Evolutionary conservation across 805 yeast genomes (phyloP).

Genomic region (Candida saitoana): DNA sequence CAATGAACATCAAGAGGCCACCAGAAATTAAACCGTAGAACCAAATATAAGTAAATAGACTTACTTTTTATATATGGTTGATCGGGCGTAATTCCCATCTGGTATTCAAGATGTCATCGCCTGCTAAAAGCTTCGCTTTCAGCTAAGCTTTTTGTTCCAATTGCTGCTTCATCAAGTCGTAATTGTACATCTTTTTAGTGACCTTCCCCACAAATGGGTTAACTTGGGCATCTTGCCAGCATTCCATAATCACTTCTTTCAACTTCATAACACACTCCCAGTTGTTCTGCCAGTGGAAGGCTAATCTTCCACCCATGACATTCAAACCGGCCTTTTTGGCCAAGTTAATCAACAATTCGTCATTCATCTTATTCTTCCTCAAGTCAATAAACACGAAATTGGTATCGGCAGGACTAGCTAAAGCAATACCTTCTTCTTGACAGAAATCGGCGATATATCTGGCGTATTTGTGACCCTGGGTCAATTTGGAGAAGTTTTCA

Average conservation of each 20-base stretch:
- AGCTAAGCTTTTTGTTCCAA: neutral
- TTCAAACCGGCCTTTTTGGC: slow-evolving; percentile 60
- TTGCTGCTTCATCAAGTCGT: slow-evolving; percentile 4
- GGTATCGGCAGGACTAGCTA: slow-evolving; percentile 77
- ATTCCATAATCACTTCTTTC: slow-evolving; percentile 54
- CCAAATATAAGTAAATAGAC: too few species aligned
- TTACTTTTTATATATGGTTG: too few species aligned
- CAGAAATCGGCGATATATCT: slow-evolving; percentile 53
- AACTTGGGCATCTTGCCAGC: slow-evolving; percentile 48
- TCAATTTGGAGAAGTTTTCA: slow-evolving; percentile 60
- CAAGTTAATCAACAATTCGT: slow-evolving; percentile 47
- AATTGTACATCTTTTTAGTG: slow-evolving; percentile 23
- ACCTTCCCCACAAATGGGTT: slow-evolving; percentile 39
- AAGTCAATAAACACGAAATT: slow-evolving; percentile 78
- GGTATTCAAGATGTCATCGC: too few species aligned
- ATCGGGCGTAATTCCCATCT: too few species aligned
- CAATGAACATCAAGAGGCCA: too few species aligned
- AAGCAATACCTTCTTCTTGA: slow-evolving; percentile 45
- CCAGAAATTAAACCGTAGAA: too few species aligned
- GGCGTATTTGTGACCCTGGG: slow-evolving; percentile 49
- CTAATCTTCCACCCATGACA: slow-evolving; percentile 69
- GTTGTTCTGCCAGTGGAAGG: slow-evolving; percentile 60
- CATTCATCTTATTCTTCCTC: slow-evolving; percentile 49
- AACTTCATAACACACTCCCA: slow-evolving; percentile 25
- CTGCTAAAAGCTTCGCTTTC: neutral